Base-by-base conservation (phyloP, 306 rosid species). In the Fagus sylvatica region DNA sequence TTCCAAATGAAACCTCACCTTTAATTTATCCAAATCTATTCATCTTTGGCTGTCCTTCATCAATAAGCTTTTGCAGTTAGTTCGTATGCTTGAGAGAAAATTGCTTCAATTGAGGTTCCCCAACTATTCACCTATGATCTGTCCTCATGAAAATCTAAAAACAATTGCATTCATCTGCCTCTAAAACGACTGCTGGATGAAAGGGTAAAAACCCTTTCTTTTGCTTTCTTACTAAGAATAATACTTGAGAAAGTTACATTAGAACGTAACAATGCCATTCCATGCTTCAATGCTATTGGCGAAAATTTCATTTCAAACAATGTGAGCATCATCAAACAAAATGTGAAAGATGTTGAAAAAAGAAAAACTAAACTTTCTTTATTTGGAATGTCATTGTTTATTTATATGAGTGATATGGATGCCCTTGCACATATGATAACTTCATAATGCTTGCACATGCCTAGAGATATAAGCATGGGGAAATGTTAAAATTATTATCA, bases 201-300 rank as follows among this genome's bases (percentile, higher is more conserved):
- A 22, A 22, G 28, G 28, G 28, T 22, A 22, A 22, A 61, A 51
- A 59, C 32, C 42, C 30, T 12, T 69, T 30, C 0, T 53, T 17
- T 82, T 79, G 79, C 85, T 82, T 87, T 66, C 74, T 53, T 56
- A 82, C 57, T 74, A 85, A 87, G 88, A 49, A 71, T 78, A 80
- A 74, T 80, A 72, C 85, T 82, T 85, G 91, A 82, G 79, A 82
- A 78, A 37, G 75, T 10, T 69, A 80, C 90, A 82, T 82, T 37
- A 42, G 34, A 74, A 77, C 28, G 28, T 22, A 22, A 22, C 85
- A 78, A 75, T 71, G 43, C 15, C 22, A 34, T 41, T 56, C 76
- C 19, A 43, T 37, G 28, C 36, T 61, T 71, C 48, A 39, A 54
- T 59, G 16, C 62, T 7, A 54, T 42, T 78, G 46, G 60, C 78